phyloP scores from a whole-genome alignment of 139 green algal genomes.

The Micractinium conductrix region DNA sequence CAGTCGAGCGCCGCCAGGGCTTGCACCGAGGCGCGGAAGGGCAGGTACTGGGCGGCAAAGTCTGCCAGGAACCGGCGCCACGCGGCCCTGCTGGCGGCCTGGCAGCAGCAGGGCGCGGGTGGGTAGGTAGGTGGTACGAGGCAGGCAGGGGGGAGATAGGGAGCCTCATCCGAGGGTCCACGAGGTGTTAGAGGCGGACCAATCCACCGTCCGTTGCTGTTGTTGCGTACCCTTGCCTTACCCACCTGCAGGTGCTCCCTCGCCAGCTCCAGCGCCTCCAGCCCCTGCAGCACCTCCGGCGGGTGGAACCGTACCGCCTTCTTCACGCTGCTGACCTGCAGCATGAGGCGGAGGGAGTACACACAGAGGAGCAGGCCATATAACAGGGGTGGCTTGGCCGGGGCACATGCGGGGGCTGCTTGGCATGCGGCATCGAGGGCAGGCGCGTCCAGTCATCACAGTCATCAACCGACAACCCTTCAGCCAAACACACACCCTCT shows the following conservation, averaged over 20 bases:
- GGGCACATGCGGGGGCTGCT: too few species aligned
- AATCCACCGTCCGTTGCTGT: too few species aligned
- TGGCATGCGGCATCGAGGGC: too few species aligned
- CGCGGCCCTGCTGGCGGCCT: slow-evolving; percentile 50
- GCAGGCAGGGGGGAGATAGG: too few species aligned
- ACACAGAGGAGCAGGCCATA: too few species aligned
- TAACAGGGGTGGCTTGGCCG: too few species aligned
- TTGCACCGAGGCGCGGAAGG: slow-evolving; percentile 60
- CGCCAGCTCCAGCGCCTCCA: slow-evolving; percentile 60
- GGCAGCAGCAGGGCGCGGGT: slow-evolving; percentile 31
- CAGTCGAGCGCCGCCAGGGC: slow-evolving; percentile 82
- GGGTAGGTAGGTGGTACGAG: background rate
- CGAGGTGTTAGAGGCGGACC: too few species aligned
- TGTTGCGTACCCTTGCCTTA: background rate
- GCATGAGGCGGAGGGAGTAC: background rate
- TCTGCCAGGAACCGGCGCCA: slow-evolving; percentile 65
- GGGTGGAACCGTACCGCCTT: slow-evolving; percentile 75
- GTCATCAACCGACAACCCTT: too few species aligned
- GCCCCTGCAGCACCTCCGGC: slow-evolving; percentile 60
- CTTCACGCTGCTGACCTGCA: slow-evolving; percentile 74
- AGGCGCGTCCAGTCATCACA: too few species aligned
- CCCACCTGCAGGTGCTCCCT: slow-evolving; percentile 57
- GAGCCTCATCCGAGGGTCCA: too few species aligned
- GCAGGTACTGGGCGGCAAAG: slow-evolving; percentile 58
- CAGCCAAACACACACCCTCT: too few species aligned